A percentile compares a stretch with the other conserved stretches of the same genome.
phyloP scores from a whole-genome alignment of 257 asterid genomes.

The Ophiorrhiza pumila region DNA sequence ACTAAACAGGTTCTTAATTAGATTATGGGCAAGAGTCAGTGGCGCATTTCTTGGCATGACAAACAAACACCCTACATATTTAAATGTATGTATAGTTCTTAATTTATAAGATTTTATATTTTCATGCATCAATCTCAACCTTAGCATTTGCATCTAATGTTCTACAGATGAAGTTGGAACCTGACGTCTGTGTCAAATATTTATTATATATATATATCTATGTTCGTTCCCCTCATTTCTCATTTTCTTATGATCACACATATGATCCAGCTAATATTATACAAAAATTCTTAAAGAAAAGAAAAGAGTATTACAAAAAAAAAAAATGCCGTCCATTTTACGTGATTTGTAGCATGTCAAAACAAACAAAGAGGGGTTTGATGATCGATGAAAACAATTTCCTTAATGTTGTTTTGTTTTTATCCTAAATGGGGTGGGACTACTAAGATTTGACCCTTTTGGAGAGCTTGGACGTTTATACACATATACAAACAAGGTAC shows the following conservation, averaged over 20 bases:
- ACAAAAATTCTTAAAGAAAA: background rate
- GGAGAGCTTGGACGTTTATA: background rate
- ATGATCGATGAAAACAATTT: background rate
- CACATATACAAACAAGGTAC: background rate
- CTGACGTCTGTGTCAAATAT: background rate
- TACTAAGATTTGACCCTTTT: background rate
- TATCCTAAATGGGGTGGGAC: background rate
- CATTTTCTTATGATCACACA: too few relatives aligned
- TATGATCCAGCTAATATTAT: too few relatives aligned
- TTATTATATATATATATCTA: background rate
- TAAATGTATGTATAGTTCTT: background rate
- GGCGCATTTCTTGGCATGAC: slow-evolving; percentile 33
- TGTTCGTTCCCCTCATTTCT: too few relatives aligned
- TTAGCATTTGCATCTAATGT: background rate
- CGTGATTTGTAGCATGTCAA: background rate
- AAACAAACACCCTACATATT: background rate
- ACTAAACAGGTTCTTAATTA: background rate
- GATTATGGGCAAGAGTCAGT: slow-evolving; percentile 11
- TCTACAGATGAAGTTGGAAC: background rate
- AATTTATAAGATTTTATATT: background rate
- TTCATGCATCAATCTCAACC: background rate
- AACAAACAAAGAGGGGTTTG: background rate
- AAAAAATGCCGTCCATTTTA: background rate
- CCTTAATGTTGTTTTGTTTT: background rate
- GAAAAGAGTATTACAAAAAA: background rate